Evolutionary conservation across 345 rosid species (phyloP).

Genomic region (Arabidopsis suecica): DNA sequence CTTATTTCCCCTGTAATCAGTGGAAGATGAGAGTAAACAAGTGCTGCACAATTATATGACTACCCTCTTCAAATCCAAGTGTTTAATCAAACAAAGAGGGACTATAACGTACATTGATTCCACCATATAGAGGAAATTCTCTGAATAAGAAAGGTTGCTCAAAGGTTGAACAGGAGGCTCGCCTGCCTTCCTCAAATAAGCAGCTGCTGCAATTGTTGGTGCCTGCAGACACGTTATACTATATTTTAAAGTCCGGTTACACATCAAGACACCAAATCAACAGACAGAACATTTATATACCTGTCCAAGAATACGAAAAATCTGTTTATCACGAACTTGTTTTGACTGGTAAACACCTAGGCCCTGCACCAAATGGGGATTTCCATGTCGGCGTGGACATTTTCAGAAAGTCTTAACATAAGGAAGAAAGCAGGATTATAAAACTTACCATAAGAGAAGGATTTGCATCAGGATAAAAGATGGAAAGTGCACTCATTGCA

Average conservation of each 20-base stretch:
- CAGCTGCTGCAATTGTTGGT: conserved; percentile 88
- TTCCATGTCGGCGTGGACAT: not conserved
- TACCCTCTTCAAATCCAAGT: not conserved
- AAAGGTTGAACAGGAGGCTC: conserved; percentile 91
- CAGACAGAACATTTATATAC: conserved; percentile 41
- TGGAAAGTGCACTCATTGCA: conserved; percentile 89
- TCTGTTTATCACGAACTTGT: conserved; percentile 88
- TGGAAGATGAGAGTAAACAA: not conserved
- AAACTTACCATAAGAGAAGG: conserved; percentile 81
- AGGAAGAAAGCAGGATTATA: conserved; percentile 1
- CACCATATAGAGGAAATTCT: conserved; percentile 85
- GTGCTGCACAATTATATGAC: no score
- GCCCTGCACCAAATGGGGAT: conserved; percentile 23
- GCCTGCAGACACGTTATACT: conserved; percentile 43
- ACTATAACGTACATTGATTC: conserved; percentile 66
- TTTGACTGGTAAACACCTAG: conserved; percentile 68
- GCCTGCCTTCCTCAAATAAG: conserved; percentile 81
- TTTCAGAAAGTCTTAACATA: not conserved
- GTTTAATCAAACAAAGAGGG: not conserved
- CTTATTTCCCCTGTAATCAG: conserved; percentile 67
- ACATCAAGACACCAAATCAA: conserved; percentile 13
- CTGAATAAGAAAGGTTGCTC: conserved; percentile 75
- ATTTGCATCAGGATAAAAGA: conserved; percentile 92
- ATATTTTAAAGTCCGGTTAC: not conserved
- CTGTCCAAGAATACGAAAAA: conserved; percentile 88